Base-by-base conservation (phyloP, 2,329 filamentous ascomycete species). In the Aspergillus tamarii region DNA sequence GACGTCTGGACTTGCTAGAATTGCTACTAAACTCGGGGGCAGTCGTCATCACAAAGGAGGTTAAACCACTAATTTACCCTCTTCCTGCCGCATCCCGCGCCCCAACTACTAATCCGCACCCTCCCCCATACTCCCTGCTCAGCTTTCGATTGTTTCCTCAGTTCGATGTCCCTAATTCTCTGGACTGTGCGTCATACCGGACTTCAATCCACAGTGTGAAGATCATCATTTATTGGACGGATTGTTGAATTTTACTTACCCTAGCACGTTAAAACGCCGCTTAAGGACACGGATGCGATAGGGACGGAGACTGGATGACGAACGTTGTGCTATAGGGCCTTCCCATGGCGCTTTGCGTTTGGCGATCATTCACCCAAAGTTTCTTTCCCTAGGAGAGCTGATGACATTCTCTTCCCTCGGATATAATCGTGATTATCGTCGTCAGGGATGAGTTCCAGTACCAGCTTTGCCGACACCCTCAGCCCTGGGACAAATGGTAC, bases 401-500 rank as follows among this genome's bases (percentile, higher is more conserved):
- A 72, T 59, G 58, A 69, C 65, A 65, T 63, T 60, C 60, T 62
- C 63, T 66, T 69, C 65, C 62, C 64, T 66, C 48, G 55, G 48
- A 59, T 39, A 61, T 62, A 63, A 65, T 66, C 59, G 56, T 66
- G 59, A 52, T 26, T 26, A 26, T 57, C 54, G 63, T 66, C 70
- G 66, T 67, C 67, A 76, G 78, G 77, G 75, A 81, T 81, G 78
- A 81, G 72, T 79, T 77, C 76, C 69, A 74, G 76, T 70, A 75
- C 70, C 66, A 74, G 74, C 68, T 68, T 74, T 64, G 67, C 69
- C 73, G 75, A 79, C 72, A 69, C 71, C 70, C 69, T 75, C 64
- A 72, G 74, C 70, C 74, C 76, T 62, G 73, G 73, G 65, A 70
- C 72, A 62, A 70, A 70, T 46, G 74, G 70, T 66, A 72, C 73